Evolutionary conservation across 306 rosid genomes (phyloP).

Genomic region (Coriaria nepalensis): DNA sequence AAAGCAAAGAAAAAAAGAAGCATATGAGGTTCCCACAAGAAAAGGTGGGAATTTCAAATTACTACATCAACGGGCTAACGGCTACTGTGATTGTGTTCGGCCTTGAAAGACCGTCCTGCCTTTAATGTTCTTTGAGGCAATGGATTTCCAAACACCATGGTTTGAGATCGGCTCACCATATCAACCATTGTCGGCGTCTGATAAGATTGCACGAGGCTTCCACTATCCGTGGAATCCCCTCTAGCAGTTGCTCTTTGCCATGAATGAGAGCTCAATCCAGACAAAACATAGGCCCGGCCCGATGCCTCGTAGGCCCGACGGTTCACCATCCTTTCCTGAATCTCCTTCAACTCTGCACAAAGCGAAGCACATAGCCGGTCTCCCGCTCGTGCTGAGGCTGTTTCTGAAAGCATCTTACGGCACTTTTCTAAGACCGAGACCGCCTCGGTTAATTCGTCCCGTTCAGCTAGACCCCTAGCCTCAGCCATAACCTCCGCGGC

Average conservation of each 20-base stretch:
- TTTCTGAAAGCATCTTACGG: conserved; percentile 35
- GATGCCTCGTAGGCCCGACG: conserved; percentile 60
- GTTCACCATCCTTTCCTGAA: conserved; percentile 87
- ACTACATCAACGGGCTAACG: background rate
- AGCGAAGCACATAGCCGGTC: conserved; percentile 54
- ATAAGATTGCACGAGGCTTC: conserved; percentile 52
- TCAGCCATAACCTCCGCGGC: conserved; percentile 70
- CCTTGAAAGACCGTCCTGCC: conserved; percentile 28
- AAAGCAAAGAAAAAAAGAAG: no score
- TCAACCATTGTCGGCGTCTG: conserved; percentile 78
- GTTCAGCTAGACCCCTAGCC: conserved; percentile 66
- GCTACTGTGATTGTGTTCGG: conserved; percentile 19
- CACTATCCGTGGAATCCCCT: conserved; percentile 74
- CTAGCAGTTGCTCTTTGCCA: conserved; percentile 92
- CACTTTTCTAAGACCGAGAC: conserved; percentile 55
- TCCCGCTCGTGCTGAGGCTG: conserved; percentile 44
- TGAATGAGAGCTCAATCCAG: conserved; percentile 88
- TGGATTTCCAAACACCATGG: conserved; percentile 35
- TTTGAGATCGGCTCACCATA: conserved; percentile 79
- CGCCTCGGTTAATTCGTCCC: conserved; percentile 54
- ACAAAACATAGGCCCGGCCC: conserved; percentile 80
- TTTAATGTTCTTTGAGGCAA: conserved; percentile 23
- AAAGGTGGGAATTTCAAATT: no score
- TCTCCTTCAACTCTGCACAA: conserved; percentile 70
- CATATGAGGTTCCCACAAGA: no score